Base-by-base conservation (phyloP, 169 alveolate genomes). In the Cryptosporidium andersoni region DNA sequence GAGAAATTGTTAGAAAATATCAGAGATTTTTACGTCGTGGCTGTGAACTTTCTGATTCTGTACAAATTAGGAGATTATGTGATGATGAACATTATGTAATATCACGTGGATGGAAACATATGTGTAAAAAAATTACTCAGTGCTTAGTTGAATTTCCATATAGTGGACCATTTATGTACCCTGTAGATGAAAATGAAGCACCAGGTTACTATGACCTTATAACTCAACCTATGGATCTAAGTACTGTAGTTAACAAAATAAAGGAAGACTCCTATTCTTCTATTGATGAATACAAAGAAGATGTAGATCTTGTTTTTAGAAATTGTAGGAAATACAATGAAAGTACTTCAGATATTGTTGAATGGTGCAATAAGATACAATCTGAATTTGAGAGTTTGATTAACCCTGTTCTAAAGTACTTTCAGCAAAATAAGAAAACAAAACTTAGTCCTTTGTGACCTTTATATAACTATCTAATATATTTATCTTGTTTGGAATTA, bases 61-160 rank as follows among this genome's bases (percentile, higher is more conserved):
- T 62, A 45, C 85, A 74, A 40, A 58, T 74, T 14, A 74, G 64
- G 36, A 74, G 85, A 47, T 25, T 74, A 1, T 74, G 85, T 14
- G 85, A 74, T 43, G 85, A 74, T 74, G 67, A 74, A 43, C 43
- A 7, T 60, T 74, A 74, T 40, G 60, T 74, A 5, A 58, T 74
- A 9, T 74, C 85, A 34, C 55, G 85, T 39, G 85, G 85, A 8
- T 74, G 85, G 85, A 74, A 74, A 43, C 85, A 74, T 64, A 74
- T 74, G 62, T 74, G 85, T 43, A 74, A 74, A 74, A 74, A 74
- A 58, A 74, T 74, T 58, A 74, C 85, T 2, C 85, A 74, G 49
- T 74, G 85, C 45, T 60, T 74, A 40, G 60, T 74, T 37, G 85
- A 74, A 12, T 74, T 68, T 9, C 85, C 85, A 58, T 74, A 74